phyloP scores from a whole-genome alignment of 2,329 filamentous ascomycete genomes.

The Phyllosticta citribraziliensis region DNA sequence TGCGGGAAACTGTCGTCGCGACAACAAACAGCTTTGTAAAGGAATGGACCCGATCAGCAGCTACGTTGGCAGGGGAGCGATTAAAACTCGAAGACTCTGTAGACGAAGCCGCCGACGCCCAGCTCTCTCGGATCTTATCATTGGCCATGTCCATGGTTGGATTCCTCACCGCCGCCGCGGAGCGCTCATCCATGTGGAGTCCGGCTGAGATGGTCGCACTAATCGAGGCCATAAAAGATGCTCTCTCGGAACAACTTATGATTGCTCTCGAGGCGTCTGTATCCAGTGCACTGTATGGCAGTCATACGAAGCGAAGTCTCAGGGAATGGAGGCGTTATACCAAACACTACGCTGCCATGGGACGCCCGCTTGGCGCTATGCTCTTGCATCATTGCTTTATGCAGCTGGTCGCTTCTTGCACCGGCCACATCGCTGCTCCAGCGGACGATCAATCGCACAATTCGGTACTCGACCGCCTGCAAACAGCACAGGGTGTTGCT shows the following conservation, averaged over 20 bases:
- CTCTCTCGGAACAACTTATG: conserved; percentile 77
- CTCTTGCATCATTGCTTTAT: conserved; percentile 83
- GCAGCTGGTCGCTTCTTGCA: conserved; percentile 68
- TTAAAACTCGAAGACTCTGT: conserved; percentile 25
- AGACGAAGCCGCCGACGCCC: conserved; percentile 45
- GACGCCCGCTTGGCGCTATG: conserved; percentile 81
- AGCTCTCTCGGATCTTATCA: conserved; percentile 55
- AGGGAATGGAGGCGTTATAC: conserved; percentile 84
- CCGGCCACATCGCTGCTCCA: conserved; percentile 61
- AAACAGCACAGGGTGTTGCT: conserved; percentile 14
- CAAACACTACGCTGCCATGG: conserved; percentile 69
- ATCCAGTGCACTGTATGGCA: conserved; percentile 77
- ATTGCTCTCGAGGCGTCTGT: conserved; percentile 81
- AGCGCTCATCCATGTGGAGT: conserved; percentile 72
- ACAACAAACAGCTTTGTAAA: conserved; percentile 64
- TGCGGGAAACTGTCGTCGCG: conserved; percentile 57
- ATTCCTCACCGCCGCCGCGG: conserved; percentile 74
- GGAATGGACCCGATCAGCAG: conserved; percentile 56
- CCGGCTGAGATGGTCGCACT: conserved; percentile 62
- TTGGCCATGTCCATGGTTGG: conserved; percentile 80
- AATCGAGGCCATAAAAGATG: conserved; percentile 58
- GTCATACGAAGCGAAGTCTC: conserved; percentile 52
- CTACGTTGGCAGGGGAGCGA: conserved; percentile 44
- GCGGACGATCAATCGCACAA: conserved; percentile 48
- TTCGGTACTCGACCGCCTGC: conserved; percentile 63